Evolutionary conservation across 163 green algal species (phyloP), one percentile per base, ranked within the genome.

Genomic region (Volvox carteri): DNA sequence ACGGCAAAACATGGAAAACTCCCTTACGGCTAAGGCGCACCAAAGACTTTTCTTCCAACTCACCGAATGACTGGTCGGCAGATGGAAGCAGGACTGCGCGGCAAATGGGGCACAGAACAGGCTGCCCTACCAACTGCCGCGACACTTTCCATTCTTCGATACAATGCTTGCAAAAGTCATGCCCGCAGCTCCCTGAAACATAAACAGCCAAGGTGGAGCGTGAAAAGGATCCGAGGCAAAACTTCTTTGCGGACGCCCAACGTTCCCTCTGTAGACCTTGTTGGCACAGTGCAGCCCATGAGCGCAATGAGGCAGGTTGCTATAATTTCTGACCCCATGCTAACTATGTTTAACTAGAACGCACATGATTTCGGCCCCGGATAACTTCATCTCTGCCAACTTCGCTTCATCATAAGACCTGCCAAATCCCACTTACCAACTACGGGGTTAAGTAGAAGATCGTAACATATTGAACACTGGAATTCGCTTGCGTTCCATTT

Each of bases 81-180:
- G 77, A 86, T 21, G 62, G 70, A 12, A 91, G 89, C 23, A 92
- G 65, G 48, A 91, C 85, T 0, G 73, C 56, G 23, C 90, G 79
- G 77, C 90, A 93, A 12, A 93, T 86, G 7, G 90, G 90, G 80
- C 90, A 93, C 41, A 89, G 79, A 19, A 93, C 84, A 28, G 48
- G 42, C 7, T 78, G 75, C 37, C 84, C 83, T 2, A 56, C 50
- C n/a, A 86, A 83, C 79, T 91, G 86, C 9, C 90, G 65, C 65
- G 78, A 84, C 0, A 75, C 21, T 58, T 90, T 87, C 90, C 90
- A 93, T 19, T 89, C 76, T 33, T 90, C 72, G 8, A 93, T 91
- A 83, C 90, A 93, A 46, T 83, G 83, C 83, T 89, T 90, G 77
- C 90, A 93, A 54, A 93, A 93, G 41, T 93, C 90, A 68, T 93